These are phyloP conservation scores for Eucalyptus grandis DNA, from an alignment of 345 rosid genomes.

Conservation along the genomic window DNA sequence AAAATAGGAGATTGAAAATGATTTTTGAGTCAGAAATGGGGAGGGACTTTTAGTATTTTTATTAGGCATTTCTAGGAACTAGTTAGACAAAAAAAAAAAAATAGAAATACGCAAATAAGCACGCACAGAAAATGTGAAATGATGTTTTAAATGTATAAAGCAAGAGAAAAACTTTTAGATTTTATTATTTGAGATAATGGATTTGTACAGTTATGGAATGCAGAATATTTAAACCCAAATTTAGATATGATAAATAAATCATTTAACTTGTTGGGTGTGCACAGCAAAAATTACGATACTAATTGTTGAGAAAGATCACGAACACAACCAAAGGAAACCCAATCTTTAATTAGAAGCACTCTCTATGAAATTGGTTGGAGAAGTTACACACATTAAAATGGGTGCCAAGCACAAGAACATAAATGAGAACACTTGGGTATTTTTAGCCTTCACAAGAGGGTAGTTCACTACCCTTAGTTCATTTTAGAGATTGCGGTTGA, in stretches of 20 bases:
- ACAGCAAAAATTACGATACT: fast-evolving
- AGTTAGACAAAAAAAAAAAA: not conserved
- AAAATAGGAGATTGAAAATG: not conserved
- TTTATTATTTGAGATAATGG: not conserved
- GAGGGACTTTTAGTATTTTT: not conserved
- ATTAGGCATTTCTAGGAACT: not conserved
- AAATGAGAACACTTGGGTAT: no score
- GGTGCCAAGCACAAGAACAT: no score
- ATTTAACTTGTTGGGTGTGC: not conserved
- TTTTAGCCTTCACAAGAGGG: no score
- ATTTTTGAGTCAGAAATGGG: not conserved
- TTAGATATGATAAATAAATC: not conserved
- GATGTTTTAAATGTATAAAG: not conserved
- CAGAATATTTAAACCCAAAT: not conserved
- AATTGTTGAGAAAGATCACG: not conserved
- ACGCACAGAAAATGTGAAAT: not conserved
- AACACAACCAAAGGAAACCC: not conserved
- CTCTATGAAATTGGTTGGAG: no score
- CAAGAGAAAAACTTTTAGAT: not conserved
- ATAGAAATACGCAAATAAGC: not conserved
- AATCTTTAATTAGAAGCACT: not conserved
- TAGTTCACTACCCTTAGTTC: no score
- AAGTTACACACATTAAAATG: no score
- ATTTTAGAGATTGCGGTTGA: no score
- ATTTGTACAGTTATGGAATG: not conserved